A percentile compares a stretch with the other conserved stretches of the same genome.
Evolutionary conservation across 108 stramenopile genomes (phyloP).

Genomic region (Pseudonitzschia pungens): DNA sequence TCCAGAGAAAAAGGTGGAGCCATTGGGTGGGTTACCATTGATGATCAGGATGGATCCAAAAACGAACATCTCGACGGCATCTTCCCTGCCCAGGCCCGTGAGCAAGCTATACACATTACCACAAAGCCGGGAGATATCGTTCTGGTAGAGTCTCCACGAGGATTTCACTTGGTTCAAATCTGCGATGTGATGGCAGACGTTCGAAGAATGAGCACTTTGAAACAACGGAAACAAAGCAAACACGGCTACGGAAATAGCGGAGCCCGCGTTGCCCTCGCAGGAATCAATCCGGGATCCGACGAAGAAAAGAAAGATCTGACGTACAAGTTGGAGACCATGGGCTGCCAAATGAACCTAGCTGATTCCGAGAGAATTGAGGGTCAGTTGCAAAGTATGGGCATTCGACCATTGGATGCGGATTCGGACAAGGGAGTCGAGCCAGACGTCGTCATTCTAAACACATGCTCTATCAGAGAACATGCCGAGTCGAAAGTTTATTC

Average conservation of each 20-base stretch:
- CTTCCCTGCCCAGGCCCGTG: slow-evolving; percentile 56
- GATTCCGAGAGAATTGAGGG: slow-evolving; percentile 97
- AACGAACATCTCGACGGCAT: slow-evolving; percentile 71
- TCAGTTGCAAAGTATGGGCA: slow-evolving; percentile 87
- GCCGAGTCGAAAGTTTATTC: slow-evolving; percentile 91
- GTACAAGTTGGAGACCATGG: slow-evolving; percentile 88
- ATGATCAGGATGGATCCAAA: slow-evolving; percentile 35
- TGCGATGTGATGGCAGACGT: slow-evolving; percentile 91
- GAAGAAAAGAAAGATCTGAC: slow-evolving; percentile 40
- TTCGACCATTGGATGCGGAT: slow-evolving; percentile 48
- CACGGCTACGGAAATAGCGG: slow-evolving; percentile 11
- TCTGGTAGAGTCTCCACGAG: slow-evolving; percentile 51
- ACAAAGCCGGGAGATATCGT: slow-evolving; percentile 83
- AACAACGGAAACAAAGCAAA: slow-evolving; percentile 52
- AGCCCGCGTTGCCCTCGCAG: slow-evolving; percentile 8
- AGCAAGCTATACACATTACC: slow-evolving; percentile 55
- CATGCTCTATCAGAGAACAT: slow-evolving; percentile 96
- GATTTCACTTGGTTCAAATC: slow-evolving; percentile 80
- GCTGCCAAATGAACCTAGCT: slow-evolving; percentile 98
- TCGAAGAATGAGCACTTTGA: slow-evolving; percentile 67
- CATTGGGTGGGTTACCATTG: slow-evolving; percentile 66
- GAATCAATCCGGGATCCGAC: slow-evolving; percentile 38
- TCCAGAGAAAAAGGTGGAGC: slow-evolving; percentile 64
- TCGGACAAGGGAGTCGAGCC: slow-evolving; percentile 44
- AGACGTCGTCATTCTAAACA: slow-evolving; percentile 94